These are phyloP conservation scores for Colletotrichum destructivum DNA, from an alignment of 2,329 filamentous ascomycete species.

Conservation along the genomic window DNA sequence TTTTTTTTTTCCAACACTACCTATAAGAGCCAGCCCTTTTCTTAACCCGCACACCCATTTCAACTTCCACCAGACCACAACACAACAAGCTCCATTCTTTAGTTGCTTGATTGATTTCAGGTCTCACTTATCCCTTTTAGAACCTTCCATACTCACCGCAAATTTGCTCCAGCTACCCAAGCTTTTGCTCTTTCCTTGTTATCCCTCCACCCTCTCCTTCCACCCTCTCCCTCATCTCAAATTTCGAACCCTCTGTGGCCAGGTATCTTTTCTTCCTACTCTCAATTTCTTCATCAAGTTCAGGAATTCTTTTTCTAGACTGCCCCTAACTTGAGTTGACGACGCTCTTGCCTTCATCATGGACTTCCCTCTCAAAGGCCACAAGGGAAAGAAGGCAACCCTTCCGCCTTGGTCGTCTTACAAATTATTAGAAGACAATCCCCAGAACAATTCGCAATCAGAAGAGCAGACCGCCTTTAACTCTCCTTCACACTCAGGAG, in stretches of 20 bases:
- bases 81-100: not conserved
- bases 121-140: no score
- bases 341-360: not conserved
- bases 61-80: not conserved
- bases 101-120: not conserved
- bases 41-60: not conserved
- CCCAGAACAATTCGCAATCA: fast-evolving
- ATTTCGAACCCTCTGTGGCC: no score
- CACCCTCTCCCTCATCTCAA: no score
- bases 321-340: no score
- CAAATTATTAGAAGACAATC: not conserved
- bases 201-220: no score
- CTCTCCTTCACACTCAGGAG: not conserved
- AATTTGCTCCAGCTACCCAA: no score
- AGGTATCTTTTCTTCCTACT: no score
- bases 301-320: no score
- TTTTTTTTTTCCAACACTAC: not conserved
- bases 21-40: not conserved
- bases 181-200: no score
- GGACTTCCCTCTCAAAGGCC: no score
- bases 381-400: not conserved
- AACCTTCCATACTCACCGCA: not conserved
- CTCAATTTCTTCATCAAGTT: no score
- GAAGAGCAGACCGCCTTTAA: no score
- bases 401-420: not conserved